phyloP scores from a whole-genome alignment of 345 rosid genomes.

The Limnanthes douglasii region DNA sequence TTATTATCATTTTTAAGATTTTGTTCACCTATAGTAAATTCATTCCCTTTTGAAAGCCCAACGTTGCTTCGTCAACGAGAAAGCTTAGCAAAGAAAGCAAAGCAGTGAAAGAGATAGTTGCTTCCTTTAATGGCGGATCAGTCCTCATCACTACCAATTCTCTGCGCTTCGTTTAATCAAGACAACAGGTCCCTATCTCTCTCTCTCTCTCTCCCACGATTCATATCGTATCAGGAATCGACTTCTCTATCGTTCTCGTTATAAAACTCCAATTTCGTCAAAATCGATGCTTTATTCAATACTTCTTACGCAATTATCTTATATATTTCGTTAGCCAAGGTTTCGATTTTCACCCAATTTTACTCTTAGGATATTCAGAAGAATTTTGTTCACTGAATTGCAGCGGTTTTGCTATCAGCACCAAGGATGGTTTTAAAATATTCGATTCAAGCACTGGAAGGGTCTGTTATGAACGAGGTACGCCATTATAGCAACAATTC shows the following conservation, averaged over 20 bases:
- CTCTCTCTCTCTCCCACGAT: no score
- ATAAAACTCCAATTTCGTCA: no score
- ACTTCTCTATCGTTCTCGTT: no score
- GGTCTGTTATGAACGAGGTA: constrained; percentile 74
- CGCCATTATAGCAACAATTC: constrained; percentile 4
- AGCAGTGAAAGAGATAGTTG: no score
- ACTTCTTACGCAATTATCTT: background rate
- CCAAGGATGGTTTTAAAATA: constrained; percentile 57
- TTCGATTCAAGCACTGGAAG: constrained; percentile 69
- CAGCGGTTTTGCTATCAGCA: constrained; percentile 67
- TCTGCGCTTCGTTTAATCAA: constrained; percentile 80
- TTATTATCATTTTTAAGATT: no score
- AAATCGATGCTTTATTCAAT: background rate
- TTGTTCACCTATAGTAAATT: no score
- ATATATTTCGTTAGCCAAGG: background rate
- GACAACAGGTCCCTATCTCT: constrained; percentile 34
- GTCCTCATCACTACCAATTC: constrained; percentile 37
- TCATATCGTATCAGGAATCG: no score
- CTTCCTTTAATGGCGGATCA: constrained; percentile 65
- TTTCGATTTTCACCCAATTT: background rate
- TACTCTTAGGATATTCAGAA: constrained; percentile 1
- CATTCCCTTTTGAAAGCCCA: no score
- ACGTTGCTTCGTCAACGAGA: no score
- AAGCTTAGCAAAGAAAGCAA: no score
- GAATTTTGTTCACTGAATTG: constrained; percentile 2